Evolutionary conservation across 139 green algal species (phyloP).

Genomic region (Diplosphaera chodatii): DNA sequence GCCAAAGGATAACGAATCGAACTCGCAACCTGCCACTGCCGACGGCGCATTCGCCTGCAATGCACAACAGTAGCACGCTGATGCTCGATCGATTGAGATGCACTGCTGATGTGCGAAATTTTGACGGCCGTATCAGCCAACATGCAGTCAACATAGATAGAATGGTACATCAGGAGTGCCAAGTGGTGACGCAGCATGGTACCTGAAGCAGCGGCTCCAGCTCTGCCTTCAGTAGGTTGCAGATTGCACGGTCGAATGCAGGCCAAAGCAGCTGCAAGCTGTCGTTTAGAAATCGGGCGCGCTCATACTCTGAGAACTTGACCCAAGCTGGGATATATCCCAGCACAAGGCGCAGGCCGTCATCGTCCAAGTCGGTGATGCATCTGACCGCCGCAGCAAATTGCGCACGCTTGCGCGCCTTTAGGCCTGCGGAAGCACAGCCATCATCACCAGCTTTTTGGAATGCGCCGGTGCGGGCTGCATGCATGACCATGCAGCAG

Average conservation of each 20-base stretch:
- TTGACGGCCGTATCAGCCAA: too few species aligned
- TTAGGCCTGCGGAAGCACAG: neutral
- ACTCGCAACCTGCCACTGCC: neutral
- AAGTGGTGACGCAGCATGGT: neutral
- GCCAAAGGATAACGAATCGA: slow-evolving; percentile 8
- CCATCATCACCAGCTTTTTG: too few species aligned
- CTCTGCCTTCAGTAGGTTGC: slow-evolving; percentile 27
- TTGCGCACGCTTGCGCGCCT: slow-evolving; percentile 9
- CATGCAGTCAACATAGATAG: too few species aligned
- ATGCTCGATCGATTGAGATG: too few species aligned
- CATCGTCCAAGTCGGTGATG: slow-evolving; percentile 24
- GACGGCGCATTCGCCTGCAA: neutral
- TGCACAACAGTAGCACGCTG: too few species aligned
- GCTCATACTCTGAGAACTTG: slow-evolving; percentile 7
- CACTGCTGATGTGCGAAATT: too few species aligned
- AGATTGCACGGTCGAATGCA: slow-evolving; percentile 18
- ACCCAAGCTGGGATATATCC: slow-evolving; percentile 25
- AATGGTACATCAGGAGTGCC: too few species aligned
- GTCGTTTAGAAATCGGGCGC: slow-evolving; percentile 12
- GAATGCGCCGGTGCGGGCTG: too few species aligned
- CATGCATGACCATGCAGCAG: too few species aligned
- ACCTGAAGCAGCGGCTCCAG: slow-evolving; percentile 15
- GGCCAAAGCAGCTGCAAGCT: slow-evolving; percentile 19
- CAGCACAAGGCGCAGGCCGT: slow-evolving; percentile 18
- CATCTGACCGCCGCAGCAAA: slow-evolving; percentile 25